These are phyloP conservation scores for Exophiala sideris DNA, from an alignment of 2,329 filamentous ascomycete genomes.

Conservation along the genomic window DNA sequence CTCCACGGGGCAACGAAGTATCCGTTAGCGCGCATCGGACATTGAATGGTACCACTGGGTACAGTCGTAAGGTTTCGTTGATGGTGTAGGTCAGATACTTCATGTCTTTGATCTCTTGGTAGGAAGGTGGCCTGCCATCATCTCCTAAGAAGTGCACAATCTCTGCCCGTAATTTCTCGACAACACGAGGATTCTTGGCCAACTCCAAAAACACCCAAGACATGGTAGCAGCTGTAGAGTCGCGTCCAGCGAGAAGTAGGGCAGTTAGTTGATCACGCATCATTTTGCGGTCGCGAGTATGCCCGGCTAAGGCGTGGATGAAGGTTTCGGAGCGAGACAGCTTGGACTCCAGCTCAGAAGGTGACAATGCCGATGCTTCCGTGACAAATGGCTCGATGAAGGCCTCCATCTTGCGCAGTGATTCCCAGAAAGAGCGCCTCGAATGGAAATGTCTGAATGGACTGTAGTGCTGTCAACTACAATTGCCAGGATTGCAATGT, in stretches of 20 bases:
- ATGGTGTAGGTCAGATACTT: constrained; percentile 70
- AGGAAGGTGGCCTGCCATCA: constrained; percentile 54
- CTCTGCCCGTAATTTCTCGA: constrained; percentile 68
- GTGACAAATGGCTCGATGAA: constrained; percentile 80
- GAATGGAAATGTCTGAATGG: constrained; percentile 63
- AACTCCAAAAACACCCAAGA: constrained; percentile 83
- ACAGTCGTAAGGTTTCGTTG: constrained; percentile 73
- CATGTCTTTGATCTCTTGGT: constrained; percentile 81
- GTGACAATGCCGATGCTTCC: constrained; percentile 63
- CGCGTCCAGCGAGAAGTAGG: constrained; percentile 74
- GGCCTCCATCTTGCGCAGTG: constrained; percentile 66
- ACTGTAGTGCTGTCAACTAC: constrained; percentile 34
- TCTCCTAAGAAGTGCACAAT: constrained; percentile 66
- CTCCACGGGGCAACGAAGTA: constrained; percentile 70
- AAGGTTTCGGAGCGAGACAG: constrained; percentile 74
- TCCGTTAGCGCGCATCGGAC: constrained; percentile 68
- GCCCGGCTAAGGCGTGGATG: constrained; percentile 76
- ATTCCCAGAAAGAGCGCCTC: constrained; percentile 58
- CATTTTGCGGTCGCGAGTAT: constrained; percentile 63
- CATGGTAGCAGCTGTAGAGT: constrained; percentile 80
- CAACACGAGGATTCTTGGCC: constrained; percentile 63
- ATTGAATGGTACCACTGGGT: constrained; percentile 77
- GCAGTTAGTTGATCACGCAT: constrained; percentile 82
- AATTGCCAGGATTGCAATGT: neutral
- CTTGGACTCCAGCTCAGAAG: constrained; percentile 69